These are phyloP conservation scores for Conticribra weissflogii DNA, from an alignment of 108 stramenopile species.

Conservation along the genomic window DNA sequence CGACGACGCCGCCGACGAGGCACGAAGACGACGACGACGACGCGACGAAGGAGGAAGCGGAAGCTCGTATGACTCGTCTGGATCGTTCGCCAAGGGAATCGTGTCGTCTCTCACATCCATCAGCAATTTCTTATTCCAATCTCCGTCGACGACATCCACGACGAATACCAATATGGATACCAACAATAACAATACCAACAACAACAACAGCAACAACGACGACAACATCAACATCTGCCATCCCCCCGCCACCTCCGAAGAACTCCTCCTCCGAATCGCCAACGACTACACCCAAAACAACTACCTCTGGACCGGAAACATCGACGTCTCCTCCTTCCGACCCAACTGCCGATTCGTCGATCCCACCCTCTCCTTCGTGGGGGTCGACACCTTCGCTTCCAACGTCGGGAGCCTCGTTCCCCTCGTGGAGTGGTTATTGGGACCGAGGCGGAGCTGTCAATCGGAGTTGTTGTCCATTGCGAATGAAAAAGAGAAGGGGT, in stretches of 20 bases:
- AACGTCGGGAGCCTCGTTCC: conserved; percentile 77
- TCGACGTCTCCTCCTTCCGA: conserved; percentile 66
- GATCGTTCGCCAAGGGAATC: conserved; percentile 27
- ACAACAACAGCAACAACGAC: neutral
- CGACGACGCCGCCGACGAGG: too few relatives aligned
- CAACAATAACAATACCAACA: neutral
- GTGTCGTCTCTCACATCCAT: conserved; percentile 37
- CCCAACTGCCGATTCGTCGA: conserved; percentile 73
- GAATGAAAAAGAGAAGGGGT: conserved; percentile 40
- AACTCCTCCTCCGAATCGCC: conserved; percentile 62
- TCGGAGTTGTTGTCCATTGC: conserved; percentile 67
- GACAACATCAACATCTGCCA: conserved; percentile 34
- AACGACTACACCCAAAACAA: conserved; percentile 69
- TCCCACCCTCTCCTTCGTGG: conserved; percentile 78
- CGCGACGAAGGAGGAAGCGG: too few relatives aligned
- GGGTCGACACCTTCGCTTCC: conserved; percentile 58
- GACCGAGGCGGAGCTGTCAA: conserved; percentile 29
- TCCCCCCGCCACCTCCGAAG: too few relatives aligned
- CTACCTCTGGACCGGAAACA: conserved; percentile 86
- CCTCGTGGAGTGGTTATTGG: conserved; percentile 60
- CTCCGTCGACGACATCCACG: neutral
- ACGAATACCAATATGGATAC: neutral
- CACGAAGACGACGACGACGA: too few relatives aligned
- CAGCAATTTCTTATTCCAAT: conserved; percentile 28
- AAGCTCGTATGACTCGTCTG: conserved; percentile 41